Evolutionary conservation across 768 basidiomycete species (phyloP).

Genomic region (Lactifluus subvellereus): DNA sequence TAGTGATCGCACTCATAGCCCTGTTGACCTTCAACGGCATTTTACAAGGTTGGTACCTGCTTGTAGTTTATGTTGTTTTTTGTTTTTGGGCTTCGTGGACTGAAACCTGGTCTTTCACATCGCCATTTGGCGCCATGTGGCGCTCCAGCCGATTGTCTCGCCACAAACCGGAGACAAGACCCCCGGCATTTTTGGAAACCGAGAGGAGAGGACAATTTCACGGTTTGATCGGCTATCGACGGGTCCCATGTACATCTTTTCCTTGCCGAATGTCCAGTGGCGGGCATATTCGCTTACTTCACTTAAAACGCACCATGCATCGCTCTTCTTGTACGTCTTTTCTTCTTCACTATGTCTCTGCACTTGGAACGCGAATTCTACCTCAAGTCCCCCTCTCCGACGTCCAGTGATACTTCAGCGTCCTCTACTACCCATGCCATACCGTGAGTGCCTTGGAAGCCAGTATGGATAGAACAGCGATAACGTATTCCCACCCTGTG

Average conservation of each 20-base stretch:
- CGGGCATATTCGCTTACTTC: conserved; percentile 17
- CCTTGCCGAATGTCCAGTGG: conserved; percentile 13
- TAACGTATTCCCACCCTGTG: neutral
- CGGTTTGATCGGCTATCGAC: conserved; percentile 15
- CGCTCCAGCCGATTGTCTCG: conserved; percentile 18
- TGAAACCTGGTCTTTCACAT: conserved; percentile 18
- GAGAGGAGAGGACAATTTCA: neutral
- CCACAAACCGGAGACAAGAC: conserved; percentile 18
- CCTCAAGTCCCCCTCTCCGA: conserved; percentile 14
- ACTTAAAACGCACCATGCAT: conserved; percentile 18
- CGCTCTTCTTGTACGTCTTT: conserved; percentile 11
- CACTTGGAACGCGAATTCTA: conserved; percentile 20
- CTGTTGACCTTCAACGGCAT: conserved; percentile 17
- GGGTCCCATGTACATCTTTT: conserved; percentile 12
- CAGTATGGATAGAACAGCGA: neutral
- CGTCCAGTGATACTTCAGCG: conserved; percentile 15
- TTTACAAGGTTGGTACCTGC: conserved; percentile 21
- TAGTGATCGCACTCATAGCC: conserved; percentile 18
- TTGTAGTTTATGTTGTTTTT: conserved; percentile 4
- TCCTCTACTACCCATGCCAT: conserved; percentile 4
- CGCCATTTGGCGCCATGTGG: conserved; percentile 11
- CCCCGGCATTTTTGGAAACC: conserved; percentile 5
- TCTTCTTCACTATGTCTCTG: conserved; percentile 20
- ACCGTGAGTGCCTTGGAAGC: conserved; percentile 6
- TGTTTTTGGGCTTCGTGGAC: conserved; percentile 4